Base-by-base conservation (phyloP, 2,329 filamentous ascomycete species). In the Xylariales sp. region DNA sequence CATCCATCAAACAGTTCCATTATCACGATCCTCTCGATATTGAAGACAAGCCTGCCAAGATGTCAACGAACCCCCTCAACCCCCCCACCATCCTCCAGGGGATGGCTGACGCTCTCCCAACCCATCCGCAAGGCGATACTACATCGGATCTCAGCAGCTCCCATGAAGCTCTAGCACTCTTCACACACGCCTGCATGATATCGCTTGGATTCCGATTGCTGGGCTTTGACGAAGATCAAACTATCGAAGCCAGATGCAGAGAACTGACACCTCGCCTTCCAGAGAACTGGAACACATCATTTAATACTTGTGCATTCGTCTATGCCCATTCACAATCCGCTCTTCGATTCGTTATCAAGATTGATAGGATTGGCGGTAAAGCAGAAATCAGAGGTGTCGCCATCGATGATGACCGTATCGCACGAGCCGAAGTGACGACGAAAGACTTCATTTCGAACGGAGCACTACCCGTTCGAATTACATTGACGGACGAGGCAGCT, bases 261-360 rank as follows among this genome's bases (percentile, higher is more conserved):
- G 60, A 71, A 34, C 64, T 78, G 33, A 73, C 78, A 8, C 78
- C 77, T 7, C 73, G 81, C 22, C 73, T 97, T 3, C 87, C 88
- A 0, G 44, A 74, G 12, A 76, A 81, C 65, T 97, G 93, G 93
- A 95, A 95, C 62, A 70, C 80, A 10, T 77, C 78, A 15, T 74
- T 76, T 44, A 78, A 78, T 46, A 80, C 82, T 11, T 84, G 88
- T 59, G 79, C 84, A 42, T 96, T 97, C 63, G 80, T 89, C 48
- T 97, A 97, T 67, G 80, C 81, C 3, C 90, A 96, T 62, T 72
- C 78, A 18, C 87, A 95, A 59, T 95, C 88, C 0, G 82, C 88
- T 12, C 87, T 90, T 77, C 78, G 84, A 45, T 95, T 86, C 58
- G 72, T 95, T 20, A 62, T 96, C 51, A 91, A 89, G 59, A 67